These are phyloP conservation scores for Wickerhamomyces ciferrii DNA, from an alignment of 805 yeast genomes.

Conservation along the genomic window DNA sequence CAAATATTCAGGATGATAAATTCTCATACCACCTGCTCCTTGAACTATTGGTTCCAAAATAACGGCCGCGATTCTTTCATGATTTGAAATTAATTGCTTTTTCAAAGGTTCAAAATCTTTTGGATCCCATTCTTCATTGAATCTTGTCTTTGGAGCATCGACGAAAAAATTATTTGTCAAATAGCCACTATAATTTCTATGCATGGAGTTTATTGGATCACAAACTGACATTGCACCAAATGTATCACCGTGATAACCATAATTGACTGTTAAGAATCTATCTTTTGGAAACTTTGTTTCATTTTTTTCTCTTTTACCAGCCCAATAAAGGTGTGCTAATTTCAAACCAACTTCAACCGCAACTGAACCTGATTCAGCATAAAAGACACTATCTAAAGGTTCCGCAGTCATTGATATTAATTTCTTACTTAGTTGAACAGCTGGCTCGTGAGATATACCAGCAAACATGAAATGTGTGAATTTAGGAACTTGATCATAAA, in stretches of 20 bases:
- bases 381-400: conserved; percentile 11
- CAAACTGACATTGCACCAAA: conserved; percentile 35
- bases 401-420: conserved; percentile 21
- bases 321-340: conserved; percentile 25
- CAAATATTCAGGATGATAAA: conserved; percentile 28
- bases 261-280: conserved; percentile 25
- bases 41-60: conserved; percentile 32
- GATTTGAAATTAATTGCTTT: conserved; percentile 22
- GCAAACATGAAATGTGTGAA: conserved; percentile 24
- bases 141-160: conserved; percentile 18
- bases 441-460: conserved; percentile 24
- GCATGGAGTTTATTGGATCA: conserved; percentile 28
- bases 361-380: conserved; percentile 23
- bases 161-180: conserved; percentile 24
- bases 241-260: conserved; percentile 34
- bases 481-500: conserved; percentile 23
- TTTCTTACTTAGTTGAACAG: conserved; percentile 20
- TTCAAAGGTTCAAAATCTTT: conserved; percentile 23
- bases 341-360: conserved; percentile 35
- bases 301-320: conserved; percentile 8
- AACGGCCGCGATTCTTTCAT: conserved; percentile 28
- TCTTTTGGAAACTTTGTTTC: conserved; percentile 15
- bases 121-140: conserved; percentile 13
- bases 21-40: conserved; percentile 34
- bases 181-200: conserved; percentile 24